These are phyloP conservation scores for Cubamyces sp. DNA, from an alignment of 768 basidiomycete genomes.

Conservation along the genomic window DNA sequence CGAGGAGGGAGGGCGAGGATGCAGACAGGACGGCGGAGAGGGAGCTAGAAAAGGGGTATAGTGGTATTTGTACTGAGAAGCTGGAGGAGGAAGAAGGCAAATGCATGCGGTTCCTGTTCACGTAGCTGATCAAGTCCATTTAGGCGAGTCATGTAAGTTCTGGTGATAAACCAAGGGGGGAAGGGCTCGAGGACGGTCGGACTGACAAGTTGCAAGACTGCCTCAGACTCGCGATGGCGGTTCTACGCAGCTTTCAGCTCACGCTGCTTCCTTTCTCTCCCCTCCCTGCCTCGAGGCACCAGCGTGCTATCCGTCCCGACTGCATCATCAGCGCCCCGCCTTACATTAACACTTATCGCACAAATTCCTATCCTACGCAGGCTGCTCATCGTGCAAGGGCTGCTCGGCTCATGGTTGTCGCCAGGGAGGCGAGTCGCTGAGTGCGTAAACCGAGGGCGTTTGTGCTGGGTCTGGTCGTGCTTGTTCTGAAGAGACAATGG, in stretches of 20 bases:
- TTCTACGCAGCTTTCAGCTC: conserved; percentile 25
- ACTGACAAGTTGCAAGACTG: conserved; percentile 26
- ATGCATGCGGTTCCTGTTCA: conserved; percentile 44
- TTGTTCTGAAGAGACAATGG: conserved; percentile 15
- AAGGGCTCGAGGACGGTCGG: conserved; percentile 26
- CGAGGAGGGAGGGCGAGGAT: conserved; percentile 28
- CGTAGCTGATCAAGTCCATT: conserved; percentile 46
- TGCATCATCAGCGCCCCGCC: conserved; percentile 1
- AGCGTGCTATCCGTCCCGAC: conserved; percentile 24
- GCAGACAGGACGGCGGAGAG: conserved; percentile 33
- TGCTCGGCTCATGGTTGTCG: neutral
- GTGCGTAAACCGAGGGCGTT: neutral
- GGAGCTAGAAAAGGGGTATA: conserved; percentile 38
- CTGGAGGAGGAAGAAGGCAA: conserved; percentile 38
- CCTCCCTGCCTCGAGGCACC: conserved; percentile 38
- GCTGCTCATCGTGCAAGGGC: neutral
- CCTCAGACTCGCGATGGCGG: conserved; percentile 26
- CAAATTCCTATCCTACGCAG: neutral
- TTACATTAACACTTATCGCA: conserved; percentile 13
- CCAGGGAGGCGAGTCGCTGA: neutral
- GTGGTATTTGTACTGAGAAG: conserved; percentile 45
- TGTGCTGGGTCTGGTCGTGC: neutral
- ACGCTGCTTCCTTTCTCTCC: conserved; percentile 34
- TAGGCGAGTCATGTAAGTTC: conserved; percentile 36
- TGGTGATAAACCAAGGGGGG: conserved; percentile 30